Base-by-base conservation (phyloP, 2,329 filamentous ascomycete genomes). In the Botrytis medusae region DNA sequence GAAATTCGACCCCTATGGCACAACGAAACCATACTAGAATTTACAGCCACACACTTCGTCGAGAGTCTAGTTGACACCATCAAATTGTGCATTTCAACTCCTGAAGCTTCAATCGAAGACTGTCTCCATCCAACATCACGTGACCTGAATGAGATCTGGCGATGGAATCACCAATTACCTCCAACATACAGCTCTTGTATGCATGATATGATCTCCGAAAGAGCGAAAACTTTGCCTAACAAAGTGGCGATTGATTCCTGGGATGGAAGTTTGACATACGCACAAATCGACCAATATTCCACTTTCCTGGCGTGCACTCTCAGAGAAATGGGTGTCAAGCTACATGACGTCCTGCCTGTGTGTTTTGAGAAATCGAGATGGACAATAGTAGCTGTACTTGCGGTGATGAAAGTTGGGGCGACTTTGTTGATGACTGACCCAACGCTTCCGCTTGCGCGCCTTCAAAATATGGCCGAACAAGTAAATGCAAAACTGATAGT, bases 131-230 rank as follows among this genome's bases (percentile, higher is more conserved):
- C 82, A 16, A 79, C 77, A 73, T 10, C 76, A 80, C 79, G 79
- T n/a, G 85, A 87, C 72, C 76, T 86, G 6, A 77, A 82, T 25
- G 79, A 84, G 34, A 82, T 87, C 61, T 87, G 86, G 86, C 77
- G 78, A 5, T 86, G 85, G 84, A 87, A 86, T 63, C 79, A 84
- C 42, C 74, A 80, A 3, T 74, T 87, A 2, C 85, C 85, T 32
- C 83, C 84, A 3, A 81, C 81, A 1, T 80, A 83, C 71, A 79
- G 82, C 51, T 83, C 44, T 51, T 70, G 64, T 57, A 73, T 73
- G 32, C 71, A 79, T 64, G 76, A 79, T 22, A n/a, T 76, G 22
- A 74, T 80, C 44, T 71, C 54, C 25, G 65, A 73, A 40, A 75
- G 68, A 51, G 76, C 73, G 8, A 32, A 65, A 32, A 57, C 71